These are phyloP conservation scores for Oryza meridionalis DNA, from an alignment of 176 grass and related monocot species.

Conservation along the genomic window DNA sequence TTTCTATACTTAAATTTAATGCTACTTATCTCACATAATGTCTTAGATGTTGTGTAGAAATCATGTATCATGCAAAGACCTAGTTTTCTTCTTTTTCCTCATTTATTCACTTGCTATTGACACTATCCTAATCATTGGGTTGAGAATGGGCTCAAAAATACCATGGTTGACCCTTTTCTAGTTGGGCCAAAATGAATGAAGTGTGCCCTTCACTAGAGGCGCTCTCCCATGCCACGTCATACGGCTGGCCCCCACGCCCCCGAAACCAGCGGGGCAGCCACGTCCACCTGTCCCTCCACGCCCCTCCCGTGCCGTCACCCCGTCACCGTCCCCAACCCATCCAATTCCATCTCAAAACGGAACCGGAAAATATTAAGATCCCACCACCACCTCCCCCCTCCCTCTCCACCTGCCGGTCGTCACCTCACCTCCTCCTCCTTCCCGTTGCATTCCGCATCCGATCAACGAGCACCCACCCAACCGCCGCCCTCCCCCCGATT, in stretches of 20 bases:
- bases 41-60: too few relatives aligned
- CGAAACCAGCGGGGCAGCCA: not conserved
- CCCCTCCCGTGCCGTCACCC: not conserved
- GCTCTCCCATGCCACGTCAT: not conserved
- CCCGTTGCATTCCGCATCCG: not conserved
- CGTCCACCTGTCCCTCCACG: not conserved
- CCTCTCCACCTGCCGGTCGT: not conserved
- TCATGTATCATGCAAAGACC: too few relatives aligned
- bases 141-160: too few relatives aligned
- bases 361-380: not conserved
- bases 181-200: too few relatives aligned
- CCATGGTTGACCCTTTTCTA: too few relatives aligned
- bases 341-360: not conserved
- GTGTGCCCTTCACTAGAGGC: not conserved
- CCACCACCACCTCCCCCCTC: not conserved
- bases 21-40: too few relatives aligned
- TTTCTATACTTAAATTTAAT: too few relatives aligned
- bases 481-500: not conserved
- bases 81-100: too few relatives aligned
- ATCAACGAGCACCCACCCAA: not conserved
- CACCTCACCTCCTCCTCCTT: not conserved
- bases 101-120: too few relatives aligned
- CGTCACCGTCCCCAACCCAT: not conserved
- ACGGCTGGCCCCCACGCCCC: not conserved
- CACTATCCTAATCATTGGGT: too few relatives aligned